Percentiles rank a stretch among this genome's conserved stretches.
Evolutionary conservation across 2,329 filamentous ascomycete genomes (phyloP).

Genomic region (Leptographium galeiforme): DNA sequence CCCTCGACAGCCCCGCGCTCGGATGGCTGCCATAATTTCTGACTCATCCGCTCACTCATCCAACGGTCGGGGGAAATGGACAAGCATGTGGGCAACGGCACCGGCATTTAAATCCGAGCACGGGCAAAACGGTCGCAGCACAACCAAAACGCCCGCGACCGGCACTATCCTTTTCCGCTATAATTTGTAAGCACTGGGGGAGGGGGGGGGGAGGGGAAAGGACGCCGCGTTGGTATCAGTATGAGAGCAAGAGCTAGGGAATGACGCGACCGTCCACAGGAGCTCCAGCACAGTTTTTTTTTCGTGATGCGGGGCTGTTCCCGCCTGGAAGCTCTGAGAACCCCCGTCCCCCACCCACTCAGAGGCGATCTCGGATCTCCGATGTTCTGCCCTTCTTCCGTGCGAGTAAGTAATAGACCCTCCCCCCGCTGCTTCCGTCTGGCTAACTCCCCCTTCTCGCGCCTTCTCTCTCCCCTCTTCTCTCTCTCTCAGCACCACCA

Average conservation of each 20-base stretch:
- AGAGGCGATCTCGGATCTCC: constrained; percentile 8
- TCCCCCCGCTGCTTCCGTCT: constrained; percentile 5
- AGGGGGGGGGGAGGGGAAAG: too few relatives aligned
- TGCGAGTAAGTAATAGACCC: background rate
- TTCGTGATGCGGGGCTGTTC: constrained; percentile 9
- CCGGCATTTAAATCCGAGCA: too few relatives aligned
- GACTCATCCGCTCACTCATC: too few relatives aligned
- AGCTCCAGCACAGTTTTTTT: constrained; percentile 2
- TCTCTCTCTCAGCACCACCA: background rate
- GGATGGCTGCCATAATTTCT: too few relatives aligned
- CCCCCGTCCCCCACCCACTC: background rate
- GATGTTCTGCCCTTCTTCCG: constrained; percentile 4
- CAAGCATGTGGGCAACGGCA: background rate
- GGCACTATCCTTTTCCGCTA: too few relatives aligned
- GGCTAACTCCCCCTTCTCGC: background rate
- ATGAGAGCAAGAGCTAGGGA: background rate
- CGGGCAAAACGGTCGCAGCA: too few relatives aligned
- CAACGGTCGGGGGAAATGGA: background rate
- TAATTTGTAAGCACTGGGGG: too few relatives aligned
- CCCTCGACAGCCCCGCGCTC: too few relatives aligned
- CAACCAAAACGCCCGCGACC: too few relatives aligned
- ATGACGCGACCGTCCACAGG: background rate
- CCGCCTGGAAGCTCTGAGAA: background rate
- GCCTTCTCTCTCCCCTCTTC: background rate
- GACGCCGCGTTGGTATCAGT: too few relatives aligned